Base-by-base conservation (phyloP, 441 rosid genomes). In the Flueggea neowawraea region DNA sequence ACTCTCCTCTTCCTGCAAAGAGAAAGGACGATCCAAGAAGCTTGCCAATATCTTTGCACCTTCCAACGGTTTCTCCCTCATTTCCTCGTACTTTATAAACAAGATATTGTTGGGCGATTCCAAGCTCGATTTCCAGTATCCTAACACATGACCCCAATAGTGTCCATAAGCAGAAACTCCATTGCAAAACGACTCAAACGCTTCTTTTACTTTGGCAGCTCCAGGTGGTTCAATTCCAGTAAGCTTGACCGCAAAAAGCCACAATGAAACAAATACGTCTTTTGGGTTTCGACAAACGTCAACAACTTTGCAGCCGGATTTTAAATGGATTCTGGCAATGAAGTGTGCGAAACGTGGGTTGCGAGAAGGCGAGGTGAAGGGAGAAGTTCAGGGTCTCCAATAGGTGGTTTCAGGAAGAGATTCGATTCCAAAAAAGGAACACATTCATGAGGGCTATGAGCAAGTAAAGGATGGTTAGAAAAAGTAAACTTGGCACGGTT, bases 241-340 rank as follows among this genome's bases (percentile, higher is more conserved):
- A 14, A 57, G 39, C 49, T 73, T 55, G 15, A 17, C 45, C 12
- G 60, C 6, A 9, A 76, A 78, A 2, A 69, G 64, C 78, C 80
- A 80, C 2, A 54, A 0, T 3, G 84, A 80, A 3, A n/a, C n/a
- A n/a, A n/a, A n/a, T n/a, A n/a, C n/a, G n/a, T n/a, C n/a, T n/a
- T n/a, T n/a, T n/a, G n/a, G 82, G 12, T 80, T 75, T 68, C 84
- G 75, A 55, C 72, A 75, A 0, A 71, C 50, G 67, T 78, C 78
- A 55, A 78, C 77, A 52, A 83, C 31, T 62, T 76, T 83, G 31
- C 77, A 75, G 5, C 31, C 57, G 12, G 67, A 55, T 0, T 43
- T 47, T 8, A 50, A 6, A 6, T 0, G 8, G 16, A 32, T 44
- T 0, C n/a, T n/a, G n/a, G n/a, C n/a, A n/a, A n/a, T n/a, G n/a